These are phyloP conservation scores for Peronospora destructor DNA, from an alignment of 352 stramenopile species.

Conservation along the genomic window DNA sequence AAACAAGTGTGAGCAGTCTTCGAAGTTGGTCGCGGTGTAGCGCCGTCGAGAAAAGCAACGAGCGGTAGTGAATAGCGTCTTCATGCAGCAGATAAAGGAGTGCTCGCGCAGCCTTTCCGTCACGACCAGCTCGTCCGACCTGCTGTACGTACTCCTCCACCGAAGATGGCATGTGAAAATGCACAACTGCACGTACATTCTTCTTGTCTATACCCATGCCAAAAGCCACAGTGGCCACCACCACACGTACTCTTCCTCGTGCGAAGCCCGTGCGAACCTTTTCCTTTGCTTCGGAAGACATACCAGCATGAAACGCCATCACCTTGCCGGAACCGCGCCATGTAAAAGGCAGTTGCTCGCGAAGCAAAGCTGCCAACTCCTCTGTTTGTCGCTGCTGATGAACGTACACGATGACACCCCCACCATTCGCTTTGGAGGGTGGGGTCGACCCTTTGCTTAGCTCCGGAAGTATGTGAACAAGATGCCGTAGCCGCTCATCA, in stretches of 20 bases:
- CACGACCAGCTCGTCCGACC: constrained; percentile 91
- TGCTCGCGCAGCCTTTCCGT: constrained; percentile 79
- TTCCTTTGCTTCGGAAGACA: constrained; percentile 73
- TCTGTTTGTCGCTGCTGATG: constrained; percentile 75
- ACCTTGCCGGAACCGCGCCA: constrained; percentile 40
- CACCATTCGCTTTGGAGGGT: constrained; percentile 18
- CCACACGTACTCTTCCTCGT: constrained; percentile 77
- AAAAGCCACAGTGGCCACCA: constrained; percentile 97
- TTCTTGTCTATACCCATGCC: constrained; percentile 98
- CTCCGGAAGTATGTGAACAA: constrained; percentile 22
- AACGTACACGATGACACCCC: constrained; percentile 77
- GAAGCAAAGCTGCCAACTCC: constrained; percentile 54
- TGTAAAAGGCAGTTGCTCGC: constrained; percentile 39
- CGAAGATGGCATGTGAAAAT: constrained; percentile 93
- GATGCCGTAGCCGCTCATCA: constrained; percentile 43
- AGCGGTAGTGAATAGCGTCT: constrained; percentile 64
- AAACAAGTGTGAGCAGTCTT: constrained; percentile 37
- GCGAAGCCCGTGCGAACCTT: constrained; percentile 85
- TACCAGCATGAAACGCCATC: constrained; percentile 90
- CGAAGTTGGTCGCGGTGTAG: constrained; percentile 50
- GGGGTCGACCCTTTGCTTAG: constrained; percentile 24
- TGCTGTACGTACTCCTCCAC: constrained; percentile 99
- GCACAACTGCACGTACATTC: constrained; percentile 96
- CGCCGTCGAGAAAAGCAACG: constrained; percentile 62
- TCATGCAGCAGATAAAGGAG: constrained; percentile 60